Conservation (phyloP, 331 rosid genomes). For the Dryas integrifolia region DNA sequence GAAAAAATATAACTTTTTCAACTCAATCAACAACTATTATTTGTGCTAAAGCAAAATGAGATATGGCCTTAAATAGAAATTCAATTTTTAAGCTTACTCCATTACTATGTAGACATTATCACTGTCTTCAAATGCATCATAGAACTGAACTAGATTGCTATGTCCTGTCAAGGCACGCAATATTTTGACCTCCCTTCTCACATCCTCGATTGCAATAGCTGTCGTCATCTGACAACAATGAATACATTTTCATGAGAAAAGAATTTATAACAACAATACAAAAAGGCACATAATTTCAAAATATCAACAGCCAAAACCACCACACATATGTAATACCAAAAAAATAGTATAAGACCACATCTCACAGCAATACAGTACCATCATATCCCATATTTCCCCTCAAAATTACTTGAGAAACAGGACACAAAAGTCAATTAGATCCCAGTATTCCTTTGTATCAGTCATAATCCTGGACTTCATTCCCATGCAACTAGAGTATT, state of each 20-base stretch:
- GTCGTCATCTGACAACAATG: constrained; percentile 82
- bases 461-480: not conserved
- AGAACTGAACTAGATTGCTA: constrained; percentile 72
- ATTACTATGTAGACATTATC: constrained; percentile 98
- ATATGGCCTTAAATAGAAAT: constrained; percentile 19
- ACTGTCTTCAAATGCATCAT: constrained; percentile 94
- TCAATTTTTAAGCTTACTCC: constrained; percentile 71
- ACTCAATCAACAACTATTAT: not conserved
- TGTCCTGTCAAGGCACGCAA: constrained; percentile 91
- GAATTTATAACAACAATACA: not conserved
- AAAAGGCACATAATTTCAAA: not conserved
- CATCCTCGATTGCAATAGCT: constrained; percentile 96
- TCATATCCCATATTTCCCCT: not conserved
- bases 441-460: not conserved
- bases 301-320: not conserved
- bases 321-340: not conserved
- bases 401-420: not conserved
- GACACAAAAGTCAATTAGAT: not conserved
- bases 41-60: constrained; percentile 9
- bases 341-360: not conserved
- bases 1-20: constrained; percentile 4
- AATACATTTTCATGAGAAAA: constrained; percentile 8
- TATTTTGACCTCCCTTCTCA: constrained; percentile 96
- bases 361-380: not conserved
- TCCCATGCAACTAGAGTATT: not conserved